Evolutionary conservation across 2,329 filamentous ascomycete species (phyloP), one percentile per base, ranked within the genome.

Genomic region (Xylariaceae sp.): DNA sequence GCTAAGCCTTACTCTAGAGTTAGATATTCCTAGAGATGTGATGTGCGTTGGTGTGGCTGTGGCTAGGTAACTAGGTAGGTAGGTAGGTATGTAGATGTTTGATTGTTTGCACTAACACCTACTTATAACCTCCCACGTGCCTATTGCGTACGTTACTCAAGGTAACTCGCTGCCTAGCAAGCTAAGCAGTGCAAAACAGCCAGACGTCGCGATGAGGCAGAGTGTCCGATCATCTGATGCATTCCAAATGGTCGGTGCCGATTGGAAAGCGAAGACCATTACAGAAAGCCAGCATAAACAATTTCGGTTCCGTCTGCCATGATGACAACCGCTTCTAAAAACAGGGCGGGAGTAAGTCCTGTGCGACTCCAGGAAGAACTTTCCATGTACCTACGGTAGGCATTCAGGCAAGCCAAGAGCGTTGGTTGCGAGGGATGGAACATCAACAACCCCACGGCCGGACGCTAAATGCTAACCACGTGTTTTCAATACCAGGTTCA

Each of bases 381-480:
- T 49, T 53, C 48, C 43, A 56, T 49, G 44, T 22, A n/a, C n/a
- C n/a, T n/a, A n/a, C n/a, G n/a, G n/a, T n/a, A 42, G 16, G 12
- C 36, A 37, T 18, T 53, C n/a, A 49, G 30, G 19, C 47, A 40
- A 51, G 50, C 51, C 37, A 29, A 26, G 26, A 26, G 41, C 34
- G 50, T 15, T 39, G 26, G 44, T 42, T 51, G 18, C 21, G 39
- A 16, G 29, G 32, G 32, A 34, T 32, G 29, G 46, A 22, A 47
- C 39, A 51, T 15, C 51, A 55, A 52, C 49, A 55, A 43, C n/a
- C 26, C 42, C 48, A 44, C 34, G 55, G 52, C 55, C 48, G 29
- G 47, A 42, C 43, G 32, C 32, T 34, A 42, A 43, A 22, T 40
- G 56, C 55, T 46, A 51, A 53, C 46, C 56, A 58, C 56, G 56